These are phyloP conservation scores for Ramularia endophylla DNA, from an alignment of 2,329 filamentous ascomycete genomes.

Conservation along the genomic window DNA sequence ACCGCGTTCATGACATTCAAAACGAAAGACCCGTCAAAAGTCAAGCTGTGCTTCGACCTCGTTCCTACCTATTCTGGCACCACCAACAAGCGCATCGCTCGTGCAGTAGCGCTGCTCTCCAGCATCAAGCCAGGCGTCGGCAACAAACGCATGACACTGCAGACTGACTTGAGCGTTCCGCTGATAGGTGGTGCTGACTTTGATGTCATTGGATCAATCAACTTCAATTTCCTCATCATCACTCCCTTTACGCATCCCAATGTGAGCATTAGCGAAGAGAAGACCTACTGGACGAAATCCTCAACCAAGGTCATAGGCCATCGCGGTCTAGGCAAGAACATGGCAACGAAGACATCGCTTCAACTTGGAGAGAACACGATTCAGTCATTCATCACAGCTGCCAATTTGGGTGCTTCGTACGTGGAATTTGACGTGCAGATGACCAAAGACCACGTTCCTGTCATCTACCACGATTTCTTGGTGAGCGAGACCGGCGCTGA, in stretches of 20 bases:
- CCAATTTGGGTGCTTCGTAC: constrained; percentile 76
- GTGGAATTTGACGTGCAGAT: constrained; percentile 83
- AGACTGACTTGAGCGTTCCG: constrained; percentile 87
- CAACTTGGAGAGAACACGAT: constrained; percentile 97
- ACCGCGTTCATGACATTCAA: constrained; percentile 92
- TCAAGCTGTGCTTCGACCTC: constrained; percentile 90
- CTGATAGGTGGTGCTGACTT: constrained; percentile 76
- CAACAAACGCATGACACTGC: constrained; percentile 79
- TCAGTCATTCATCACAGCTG: constrained; percentile 90
- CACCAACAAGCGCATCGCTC: constrained; percentile 75
- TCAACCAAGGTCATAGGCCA: constrained; percentile 78
- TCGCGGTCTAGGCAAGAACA: constrained; percentile 82
- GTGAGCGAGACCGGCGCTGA: constrained; percentile 98
- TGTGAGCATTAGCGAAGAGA: constrained; percentile 82
- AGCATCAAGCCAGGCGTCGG: constrained; percentile 79
- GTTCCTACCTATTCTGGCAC: constrained; percentile 88
- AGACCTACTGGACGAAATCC: constrained; percentile 94
- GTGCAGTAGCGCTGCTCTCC: constrained; percentile 81
- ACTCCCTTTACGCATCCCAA: constrained; percentile 92
- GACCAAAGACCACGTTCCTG: constrained; percentile 97
- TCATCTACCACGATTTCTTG: constrained; percentile 97
- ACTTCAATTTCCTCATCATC: constrained; percentile 94
- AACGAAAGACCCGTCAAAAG: constrained; percentile 67
- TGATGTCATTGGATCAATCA: constrained; percentile 89
- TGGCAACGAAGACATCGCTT: constrained; percentile 71